These are phyloP conservation scores for Botryotinia globosa DNA, from an alignment of 2,329 filamentous ascomycete genomes.

Conservation along the genomic window DNA sequence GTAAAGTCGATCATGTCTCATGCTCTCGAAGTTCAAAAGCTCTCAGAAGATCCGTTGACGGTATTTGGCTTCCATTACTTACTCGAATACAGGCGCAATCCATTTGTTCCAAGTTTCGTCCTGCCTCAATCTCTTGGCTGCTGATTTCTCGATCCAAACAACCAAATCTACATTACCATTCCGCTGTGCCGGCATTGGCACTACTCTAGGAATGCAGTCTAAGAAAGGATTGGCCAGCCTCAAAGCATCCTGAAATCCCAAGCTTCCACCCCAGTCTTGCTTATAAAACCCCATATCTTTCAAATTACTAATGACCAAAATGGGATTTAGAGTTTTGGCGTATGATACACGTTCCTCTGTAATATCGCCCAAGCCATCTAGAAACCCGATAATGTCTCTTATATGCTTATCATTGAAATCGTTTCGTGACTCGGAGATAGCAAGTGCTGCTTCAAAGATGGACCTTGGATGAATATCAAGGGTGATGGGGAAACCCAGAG, in stretches of 20 bases:
- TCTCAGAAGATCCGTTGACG: accelerated
- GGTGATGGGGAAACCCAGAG: constrained; percentile 3
- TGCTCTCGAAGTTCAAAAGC: no score
- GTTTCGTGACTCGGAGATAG: constrained; percentile 5
- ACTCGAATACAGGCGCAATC: background rate
- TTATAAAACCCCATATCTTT: constrained; percentile 7
- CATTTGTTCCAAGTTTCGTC: constrained; percentile 11
- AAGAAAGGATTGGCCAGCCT: constrained; percentile 7
- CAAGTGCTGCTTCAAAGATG: background rate
- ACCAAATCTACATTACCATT: background rate
- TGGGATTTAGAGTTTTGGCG: constrained; percentile 6
- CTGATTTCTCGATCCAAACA: constrained; percentile 13
- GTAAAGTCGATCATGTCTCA: no score
- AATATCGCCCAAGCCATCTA: constrained; percentile 4
- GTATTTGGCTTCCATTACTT: background rate
- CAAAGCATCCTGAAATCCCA: background rate
- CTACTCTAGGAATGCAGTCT: constrained; percentile 1
- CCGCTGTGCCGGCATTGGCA: background rate
- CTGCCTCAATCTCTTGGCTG: background rate
- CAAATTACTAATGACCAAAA: constrained; percentile 11
- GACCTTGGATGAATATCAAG: constrained; percentile 10
- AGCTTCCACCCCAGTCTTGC: constrained; percentile 9
- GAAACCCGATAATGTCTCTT: background rate
- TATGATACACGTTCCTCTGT: constrained; percentile 9
- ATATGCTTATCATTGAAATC: constrained; percentile 10